These are phyloP conservation scores for Maudiozyma bulderi DNA, from an alignment of 805 yeast species.

Conservation along the genomic window DNA sequence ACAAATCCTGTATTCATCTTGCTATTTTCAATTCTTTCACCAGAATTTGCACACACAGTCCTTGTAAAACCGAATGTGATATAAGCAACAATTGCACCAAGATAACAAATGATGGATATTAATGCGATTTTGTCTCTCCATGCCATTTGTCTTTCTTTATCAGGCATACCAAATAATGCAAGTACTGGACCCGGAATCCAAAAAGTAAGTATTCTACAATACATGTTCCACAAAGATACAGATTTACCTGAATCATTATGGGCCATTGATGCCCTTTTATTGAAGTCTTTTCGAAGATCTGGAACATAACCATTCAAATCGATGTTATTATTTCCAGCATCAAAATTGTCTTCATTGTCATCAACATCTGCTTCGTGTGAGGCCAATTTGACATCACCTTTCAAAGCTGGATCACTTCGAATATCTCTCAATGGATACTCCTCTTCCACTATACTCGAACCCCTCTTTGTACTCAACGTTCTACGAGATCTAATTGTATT, in stretches of 20 bases:
- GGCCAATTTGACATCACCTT: neutral
- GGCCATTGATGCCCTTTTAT: slow-evolving; percentile 3
- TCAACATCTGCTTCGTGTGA: slow-evolving; percentile 1
- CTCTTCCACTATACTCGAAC: neutral
- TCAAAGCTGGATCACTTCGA: neutral
- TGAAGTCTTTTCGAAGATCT: slow-evolving; percentile 1
- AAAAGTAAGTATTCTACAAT: slow-evolving; percentile 73
- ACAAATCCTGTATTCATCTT: slow-evolving; percentile 51
- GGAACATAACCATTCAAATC: neutral
- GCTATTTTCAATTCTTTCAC: slow-evolving; percentile 45
- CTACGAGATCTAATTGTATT: slow-evolving; percentile 6
- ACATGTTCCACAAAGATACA: slow-evolving; percentile 54
- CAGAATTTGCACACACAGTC: slow-evolving; percentile 54
- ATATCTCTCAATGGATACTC: slow-evolving; percentile 5
- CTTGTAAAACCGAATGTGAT: slow-evolving; percentile 84
- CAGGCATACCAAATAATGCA: slow-evolving; percentile 63
- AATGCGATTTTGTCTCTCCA: slow-evolving; percentile 96
- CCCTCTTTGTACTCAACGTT: neutral
- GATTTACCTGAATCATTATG: neutral
- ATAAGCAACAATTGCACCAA: slow-evolving; percentile 75
- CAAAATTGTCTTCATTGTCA: neutral
- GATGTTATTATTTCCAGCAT: neutral
- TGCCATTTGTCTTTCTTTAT: slow-evolving; percentile 78
- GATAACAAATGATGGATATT: slow-evolving; percentile 57
- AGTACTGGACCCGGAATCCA: slow-evolving; percentile 75